Conservation (phyloP, 192 early-diverging fungal species). For the Chytriomyces confervae region DNA sequence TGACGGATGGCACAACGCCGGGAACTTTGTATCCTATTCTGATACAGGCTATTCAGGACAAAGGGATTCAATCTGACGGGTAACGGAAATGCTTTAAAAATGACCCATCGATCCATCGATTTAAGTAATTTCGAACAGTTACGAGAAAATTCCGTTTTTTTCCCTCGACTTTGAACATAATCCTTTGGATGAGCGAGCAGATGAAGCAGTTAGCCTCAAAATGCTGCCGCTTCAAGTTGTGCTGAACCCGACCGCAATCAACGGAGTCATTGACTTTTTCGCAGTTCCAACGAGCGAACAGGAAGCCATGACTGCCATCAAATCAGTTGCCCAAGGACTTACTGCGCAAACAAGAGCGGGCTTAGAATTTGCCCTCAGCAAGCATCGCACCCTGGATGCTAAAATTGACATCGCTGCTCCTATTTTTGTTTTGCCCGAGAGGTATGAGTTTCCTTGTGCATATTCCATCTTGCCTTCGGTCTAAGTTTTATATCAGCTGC, state of each 20-base stretch:
- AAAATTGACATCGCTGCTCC: slow-evolving; percentile 97
- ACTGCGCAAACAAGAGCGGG: slow-evolving; percentile 88
- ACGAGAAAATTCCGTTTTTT: slow-evolving; percentile 65
- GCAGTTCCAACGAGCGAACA: slow-evolving; percentile 75
- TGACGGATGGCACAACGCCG: slow-evolving; percentile 66
- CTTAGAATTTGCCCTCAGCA: slow-evolving; percentile 81
- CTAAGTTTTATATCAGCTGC: slow-evolving; percentile 46
- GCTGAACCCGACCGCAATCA: slow-evolving; percentile 80
- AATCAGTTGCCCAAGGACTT: slow-evolving; percentile 67
- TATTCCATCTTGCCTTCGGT: neutral
- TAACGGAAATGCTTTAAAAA: neutral
- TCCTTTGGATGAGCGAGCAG: slow-evolving; percentile 88
- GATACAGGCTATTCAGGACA: slow-evolving; percentile 48
- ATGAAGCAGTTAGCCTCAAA: slow-evolving; percentile 79
- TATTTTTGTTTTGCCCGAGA: slow-evolving; percentile 84
- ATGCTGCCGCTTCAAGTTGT: slow-evolving; percentile 91
- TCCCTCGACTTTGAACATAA: slow-evolving; percentile 79
- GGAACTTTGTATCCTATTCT: slow-evolving; percentile 45
- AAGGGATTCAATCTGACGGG: slow-evolving; percentile 24
- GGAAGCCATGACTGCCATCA: slow-evolving; percentile 61
- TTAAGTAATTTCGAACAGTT: slow-evolving; percentile 5
- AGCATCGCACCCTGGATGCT: slow-evolving; percentile 89
- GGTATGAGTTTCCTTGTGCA: slow-evolving; percentile 32
- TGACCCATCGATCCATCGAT: no score
- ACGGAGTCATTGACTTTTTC: slow-evolving; percentile 81